phyloP scores from a whole-genome alignment of 2,329 filamentous ascomycete genomes.

The Penicillium sumatraense region DNA sequence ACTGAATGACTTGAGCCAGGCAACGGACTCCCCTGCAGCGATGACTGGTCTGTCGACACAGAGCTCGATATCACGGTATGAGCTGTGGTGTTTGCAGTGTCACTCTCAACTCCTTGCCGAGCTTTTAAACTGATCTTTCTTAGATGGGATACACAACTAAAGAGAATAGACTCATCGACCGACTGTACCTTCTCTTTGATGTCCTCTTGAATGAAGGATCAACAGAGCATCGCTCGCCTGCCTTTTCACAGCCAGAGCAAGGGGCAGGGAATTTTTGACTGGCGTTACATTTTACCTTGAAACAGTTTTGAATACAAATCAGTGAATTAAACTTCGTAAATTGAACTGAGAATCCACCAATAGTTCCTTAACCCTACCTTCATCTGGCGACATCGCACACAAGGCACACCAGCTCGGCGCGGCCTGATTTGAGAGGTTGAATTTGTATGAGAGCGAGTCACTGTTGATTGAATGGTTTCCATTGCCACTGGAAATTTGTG shows the following conservation, averaged over 20 bases:
- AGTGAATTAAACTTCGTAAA: no score
- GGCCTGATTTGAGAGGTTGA: conserved; percentile 1
- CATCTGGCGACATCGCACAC: conserved; percentile 7
- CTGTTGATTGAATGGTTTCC: conserved; percentile 5
- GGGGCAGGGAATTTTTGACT: conserved; percentile 6
- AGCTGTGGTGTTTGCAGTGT: neutral
- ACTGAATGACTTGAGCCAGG: neutral
- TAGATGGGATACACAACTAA: neutral
- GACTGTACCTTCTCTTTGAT: neutral
- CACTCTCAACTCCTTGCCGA: neutral
- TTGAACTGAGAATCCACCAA: no score
- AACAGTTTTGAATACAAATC: neutral
- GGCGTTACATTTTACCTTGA: conserved; percentile 9
- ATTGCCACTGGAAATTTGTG: no score
- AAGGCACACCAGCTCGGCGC: conserved; percentile 5
- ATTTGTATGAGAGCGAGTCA: conserved; percentile 4
- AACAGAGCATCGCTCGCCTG: conserved; percentile 5
- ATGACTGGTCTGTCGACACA: neutral
- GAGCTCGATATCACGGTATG: neutral
- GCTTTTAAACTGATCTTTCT: neutral
- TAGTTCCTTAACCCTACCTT: neutral
- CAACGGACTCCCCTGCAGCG: neutral
- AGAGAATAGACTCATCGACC: neutral
- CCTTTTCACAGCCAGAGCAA: conserved; percentile 3
- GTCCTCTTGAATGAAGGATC: conserved; percentile 5